These are phyloP conservation scores for Choricystis sp. DNA, from an alignment of 139 green algal species.

Conservation along the genomic window DNA sequence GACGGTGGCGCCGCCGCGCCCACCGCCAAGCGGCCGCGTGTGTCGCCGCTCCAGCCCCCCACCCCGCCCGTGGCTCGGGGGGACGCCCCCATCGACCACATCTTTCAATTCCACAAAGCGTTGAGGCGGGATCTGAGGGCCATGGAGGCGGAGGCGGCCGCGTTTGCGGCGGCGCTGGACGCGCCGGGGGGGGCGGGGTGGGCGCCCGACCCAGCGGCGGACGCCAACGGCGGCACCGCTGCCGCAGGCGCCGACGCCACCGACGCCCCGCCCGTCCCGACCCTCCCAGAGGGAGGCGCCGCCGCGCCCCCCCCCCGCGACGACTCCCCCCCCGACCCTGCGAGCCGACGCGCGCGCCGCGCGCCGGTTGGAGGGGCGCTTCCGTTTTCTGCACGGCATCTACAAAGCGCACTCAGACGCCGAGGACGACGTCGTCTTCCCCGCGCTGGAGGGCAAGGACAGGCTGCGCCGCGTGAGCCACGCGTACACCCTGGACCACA, in stretches of 20 bases:
- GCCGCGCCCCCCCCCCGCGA: no score
- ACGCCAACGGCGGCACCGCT: no score
- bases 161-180: constrained; percentile 19
- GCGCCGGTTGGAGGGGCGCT: constrained; percentile 67
- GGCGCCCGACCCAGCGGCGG: no score
- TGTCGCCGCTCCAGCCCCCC: not conserved
- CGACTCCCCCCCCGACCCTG: not conserved
- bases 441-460: constrained; percentile 89
- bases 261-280: no score
- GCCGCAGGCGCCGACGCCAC: not conserved
- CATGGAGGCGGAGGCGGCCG: constrained; percentile 55
- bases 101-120: constrained; percentile 75
- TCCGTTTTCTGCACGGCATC: constrained; percentile 76
- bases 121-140: constrained; percentile 52
- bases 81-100: constrained; percentile 87
- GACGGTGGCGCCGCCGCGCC: not conserved
- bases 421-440: constrained; percentile 97
- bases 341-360: constrained; percentile 14
- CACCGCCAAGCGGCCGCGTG: not conserved
- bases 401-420: constrained; percentile 59
- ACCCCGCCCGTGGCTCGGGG: not conserved
- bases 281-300: not conserved
- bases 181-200: not conserved
- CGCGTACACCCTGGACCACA: constrained; percentile 91
- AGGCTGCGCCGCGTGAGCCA: constrained; percentile 81